Evolutionary conservation across 1,284 basidiomycete species (phyloP), one percentile per base, ranked within the genome.

Genomic region (Papiliotrema fonsecae): DNA sequence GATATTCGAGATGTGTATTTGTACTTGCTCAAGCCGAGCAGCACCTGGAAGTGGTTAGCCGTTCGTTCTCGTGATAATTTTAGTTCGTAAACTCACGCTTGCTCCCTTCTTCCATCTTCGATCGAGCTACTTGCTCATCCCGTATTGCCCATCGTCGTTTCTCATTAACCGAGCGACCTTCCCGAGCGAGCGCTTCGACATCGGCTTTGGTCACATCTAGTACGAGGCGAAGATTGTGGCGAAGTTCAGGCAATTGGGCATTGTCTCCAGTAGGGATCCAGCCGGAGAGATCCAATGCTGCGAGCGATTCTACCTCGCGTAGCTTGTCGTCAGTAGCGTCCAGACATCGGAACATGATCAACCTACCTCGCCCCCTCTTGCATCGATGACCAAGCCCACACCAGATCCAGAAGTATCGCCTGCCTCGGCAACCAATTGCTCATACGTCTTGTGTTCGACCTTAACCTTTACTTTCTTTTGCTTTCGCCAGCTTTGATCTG

Each of bases 361-460:
- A 72, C 85, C 54, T 67, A 92, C 88, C 59, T 87, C 87, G 51
- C 87, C 87, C 35, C 92, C 88, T 14, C 89, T 88, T n/a, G 92
- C 88, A 71, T 97, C 93, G 46, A 96, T 86, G 28, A 97, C 92
- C 58, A 85, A 82, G 2, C 89, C 91, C 40, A 91, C 70, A 1
- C 83, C 82, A 3, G 82, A 60, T 4, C 75, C 60, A 3, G 77
- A 62, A 3, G 45, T 35, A 34, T 70, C 75, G 0, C 85, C 87
- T 19, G 86, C 83, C 67, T 93, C 91, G 3, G 86, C 86, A 39
- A 97, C 69, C 49, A 97, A 88, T 70, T 97, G 82, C 70, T 97
- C 93, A 65, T 96, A 97, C 0, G 90, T 91, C 77, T 92, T 93
- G 76, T 94, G 89, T 65, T 91, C 84, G 24, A 92, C 77, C 71